Evolutionary conservation across 352 stramenopile species (phyloP).

Genomic region (Globisporangium alternatum): DNA sequence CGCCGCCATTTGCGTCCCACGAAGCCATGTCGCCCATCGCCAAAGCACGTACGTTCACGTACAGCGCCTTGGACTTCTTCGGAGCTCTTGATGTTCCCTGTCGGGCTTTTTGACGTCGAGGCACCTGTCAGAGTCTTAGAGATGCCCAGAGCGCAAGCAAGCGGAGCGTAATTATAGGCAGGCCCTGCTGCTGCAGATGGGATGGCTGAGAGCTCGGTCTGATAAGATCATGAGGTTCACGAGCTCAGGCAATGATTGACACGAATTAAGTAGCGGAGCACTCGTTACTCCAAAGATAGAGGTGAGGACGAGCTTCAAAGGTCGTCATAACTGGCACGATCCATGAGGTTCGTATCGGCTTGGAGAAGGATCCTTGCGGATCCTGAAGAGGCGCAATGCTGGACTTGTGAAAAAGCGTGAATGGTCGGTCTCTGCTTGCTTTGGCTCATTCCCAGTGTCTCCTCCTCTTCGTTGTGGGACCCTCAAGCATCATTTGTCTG

Average conservation of each 20-base stretch:
- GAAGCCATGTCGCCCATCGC: slow-evolving; percentile 11
- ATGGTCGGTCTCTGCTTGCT: neutral
- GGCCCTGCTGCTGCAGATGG: too few species aligned
- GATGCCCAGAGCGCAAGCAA: neutral
- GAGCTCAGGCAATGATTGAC: too few species aligned
- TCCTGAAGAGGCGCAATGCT: slow-evolving; percentile 9
- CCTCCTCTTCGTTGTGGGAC: neutral
- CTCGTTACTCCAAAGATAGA: slow-evolving; percentile 2
- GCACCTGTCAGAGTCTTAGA: neutral
- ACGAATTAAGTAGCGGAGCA: neutral
- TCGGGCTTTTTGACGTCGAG: neutral
- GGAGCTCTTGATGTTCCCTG: neutral
- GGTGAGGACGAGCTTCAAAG: neutral
- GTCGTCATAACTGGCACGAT: too few species aligned
- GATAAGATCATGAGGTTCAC: slow-evolving; percentile 2
- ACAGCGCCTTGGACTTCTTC: slow-evolving; percentile 1
- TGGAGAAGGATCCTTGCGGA: neutral
- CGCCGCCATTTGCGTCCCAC: slow-evolving; percentile 13
- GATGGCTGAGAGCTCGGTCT: neutral
- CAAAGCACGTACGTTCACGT: neutral
- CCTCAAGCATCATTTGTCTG: neutral
- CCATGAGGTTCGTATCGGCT: too few species aligned
- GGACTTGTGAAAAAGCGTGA: neutral
- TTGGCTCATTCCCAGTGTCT: neutral
- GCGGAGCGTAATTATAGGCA: slow-evolving; percentile 1